Conservation (phyloP, 208 protist species). For the Trichomonas tenax region DNA sequence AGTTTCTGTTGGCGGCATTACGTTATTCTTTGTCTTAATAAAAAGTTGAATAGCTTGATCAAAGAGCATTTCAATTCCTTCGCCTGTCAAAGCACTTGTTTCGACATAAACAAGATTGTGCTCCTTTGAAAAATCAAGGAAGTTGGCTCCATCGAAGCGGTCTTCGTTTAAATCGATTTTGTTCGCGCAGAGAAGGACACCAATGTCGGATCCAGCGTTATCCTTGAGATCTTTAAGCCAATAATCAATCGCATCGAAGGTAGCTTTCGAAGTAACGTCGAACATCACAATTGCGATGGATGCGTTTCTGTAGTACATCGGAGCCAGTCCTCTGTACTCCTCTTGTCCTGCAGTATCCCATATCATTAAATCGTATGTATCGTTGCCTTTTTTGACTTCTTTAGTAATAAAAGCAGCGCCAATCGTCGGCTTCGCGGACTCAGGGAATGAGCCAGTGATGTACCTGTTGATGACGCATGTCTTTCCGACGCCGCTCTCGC, state of each 20-base stretch:
- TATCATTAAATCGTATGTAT: slow-evolving; percentile 9
- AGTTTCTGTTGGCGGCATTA: neutral
- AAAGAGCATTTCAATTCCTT: neutral
- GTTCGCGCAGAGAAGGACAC: neutral
- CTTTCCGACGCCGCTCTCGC: neutral
- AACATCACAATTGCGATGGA: slow-evolving; percentile 41
- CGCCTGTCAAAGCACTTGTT: neutral
- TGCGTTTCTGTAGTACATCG: slow-evolving; percentile 46
- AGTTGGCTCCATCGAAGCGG: neutral
- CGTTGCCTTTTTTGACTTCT: neutral
- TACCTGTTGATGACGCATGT: neutral
- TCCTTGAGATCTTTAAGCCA: neutral
- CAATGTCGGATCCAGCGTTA: neutral
- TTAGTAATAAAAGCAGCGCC: neutral
- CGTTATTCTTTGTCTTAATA: neutral
- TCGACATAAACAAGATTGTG: neutral
- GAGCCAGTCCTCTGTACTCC: slow-evolving; percentile 36
- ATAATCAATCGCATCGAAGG: neutral
- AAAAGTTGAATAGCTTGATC: neutral
- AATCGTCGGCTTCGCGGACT: neutral
- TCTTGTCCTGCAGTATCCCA: slow-evolving; percentile 38
- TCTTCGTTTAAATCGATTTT: neutral
- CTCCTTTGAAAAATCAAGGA: neutral
- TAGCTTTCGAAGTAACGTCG: slow-evolving; percentile 28
- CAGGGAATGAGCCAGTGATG: neutral